Evolutionary conservation across 208 protist genomes (phyloP), one percentile per base, ranked within the genome.

Genomic region (Spongospora subterranea): DNA sequence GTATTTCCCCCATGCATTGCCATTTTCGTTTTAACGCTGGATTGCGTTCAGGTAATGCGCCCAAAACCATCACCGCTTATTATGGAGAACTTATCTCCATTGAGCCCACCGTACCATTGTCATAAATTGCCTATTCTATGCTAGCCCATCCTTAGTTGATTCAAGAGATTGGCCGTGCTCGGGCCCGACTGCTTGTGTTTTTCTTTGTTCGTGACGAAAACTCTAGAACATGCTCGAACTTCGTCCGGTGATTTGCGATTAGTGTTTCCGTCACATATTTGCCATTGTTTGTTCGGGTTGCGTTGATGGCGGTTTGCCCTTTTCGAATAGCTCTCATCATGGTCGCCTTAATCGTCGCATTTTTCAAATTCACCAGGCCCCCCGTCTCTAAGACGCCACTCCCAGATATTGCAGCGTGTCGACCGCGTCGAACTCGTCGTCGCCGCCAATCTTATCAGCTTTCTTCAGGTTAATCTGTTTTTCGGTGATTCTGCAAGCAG

Each of bases 21-120:
- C 50, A 60, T 60, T 60, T 24, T n/a, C n/a, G n/a, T n/a, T n/a
- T n/a, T n/a, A n/a, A n/a, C n/a, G n/a, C n/a, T n/a, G n/a, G n/a
- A 60, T 6, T 24, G 50, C 6, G 6, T 60, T 60, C 50, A 60
- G 50, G 50, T 60, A 71, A 90, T 6, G 0, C 0, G 29, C 29
- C 66, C 45, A 90, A 90, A 46, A 65, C 88, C 20, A 64, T 90
- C 40, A 90, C 88, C 0, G 46, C 50, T 1, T 90, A 90, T 60
- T 77, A 77, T 64, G 88, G 40, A 6, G 71, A 43, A 39, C n/a
- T 82, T 6, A n/a, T 43, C n/a, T 20, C 71, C 24, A 24, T 60
- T 60, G 50, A 60, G 24, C 50, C 50, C 13, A 60, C 50, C 6
- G 24, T 60, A 6, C 13, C 6, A 29, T 60, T 6, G 6, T 60